phyloP scores from a whole-genome alignment of 495 filamentous ascomycete species.

The Xylaria intraflava region DNA sequence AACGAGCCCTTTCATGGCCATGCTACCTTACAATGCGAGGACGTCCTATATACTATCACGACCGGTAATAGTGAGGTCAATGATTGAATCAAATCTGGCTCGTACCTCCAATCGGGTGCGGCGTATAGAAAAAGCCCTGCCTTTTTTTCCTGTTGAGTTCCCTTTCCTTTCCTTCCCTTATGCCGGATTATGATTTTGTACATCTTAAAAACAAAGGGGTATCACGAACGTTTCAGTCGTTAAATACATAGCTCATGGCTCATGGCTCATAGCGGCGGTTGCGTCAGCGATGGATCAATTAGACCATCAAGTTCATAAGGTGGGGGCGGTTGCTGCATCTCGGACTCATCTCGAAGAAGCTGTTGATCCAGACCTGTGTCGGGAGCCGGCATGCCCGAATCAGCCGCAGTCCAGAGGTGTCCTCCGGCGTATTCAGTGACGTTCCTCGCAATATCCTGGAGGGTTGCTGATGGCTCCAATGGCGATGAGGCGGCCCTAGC shows the following conservation, averaged over 20 bases:
- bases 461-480: not conserved
- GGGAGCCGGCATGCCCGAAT: not conserved
- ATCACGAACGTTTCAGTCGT: slow-evolving; percentile 16
- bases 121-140: too few species aligned
- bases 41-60: too few species aligned
- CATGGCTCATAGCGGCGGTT: not conserved
- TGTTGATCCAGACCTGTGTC: slow-evolving; percentile 5
- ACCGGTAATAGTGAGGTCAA: too few species aligned
- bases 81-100: too few species aligned
- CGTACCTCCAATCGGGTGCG: too few species aligned
- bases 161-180: too few species aligned
- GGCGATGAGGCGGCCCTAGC: not conserved
- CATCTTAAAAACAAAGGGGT: slow-evolving; percentile 22
- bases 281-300: slow-evolving; percentile 18
- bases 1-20: too few species aligned
- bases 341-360: slow-evolving; percentile 17
- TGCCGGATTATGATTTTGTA: too few species aligned
- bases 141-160: too few species aligned
- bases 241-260: not conserved
- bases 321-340: slow-evolving; percentile 16
- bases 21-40: too few species aligned
- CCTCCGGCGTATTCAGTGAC: slow-evolving; percentile 16
- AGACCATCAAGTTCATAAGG: slow-evolving; percentile 13
- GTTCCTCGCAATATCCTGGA: slow-evolving; percentile 5
- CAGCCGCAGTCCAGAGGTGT: slow-evolving; percentile 40